These are phyloP conservation scores for Marchantia paleacea DNA, from an alignment of 225 moss, liverwort and hornwort genomes.

Conservation along the genomic window DNA sequence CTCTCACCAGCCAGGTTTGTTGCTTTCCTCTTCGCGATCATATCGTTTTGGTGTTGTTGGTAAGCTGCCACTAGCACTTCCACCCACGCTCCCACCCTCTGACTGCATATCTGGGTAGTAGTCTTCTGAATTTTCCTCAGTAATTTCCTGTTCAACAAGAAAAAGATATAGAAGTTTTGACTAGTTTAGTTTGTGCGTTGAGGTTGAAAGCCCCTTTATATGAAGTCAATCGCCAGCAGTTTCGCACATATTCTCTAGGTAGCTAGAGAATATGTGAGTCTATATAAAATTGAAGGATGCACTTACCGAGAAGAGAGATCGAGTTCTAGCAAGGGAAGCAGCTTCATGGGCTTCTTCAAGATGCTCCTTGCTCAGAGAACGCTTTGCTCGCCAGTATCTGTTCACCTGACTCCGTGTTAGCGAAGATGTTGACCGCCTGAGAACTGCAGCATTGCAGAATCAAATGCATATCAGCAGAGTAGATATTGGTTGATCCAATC, in stretches of 20 bases:
- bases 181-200: too few relatives aligned
- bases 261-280: too few relatives aligned
- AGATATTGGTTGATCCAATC: neutral
- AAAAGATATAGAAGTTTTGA: neutral
- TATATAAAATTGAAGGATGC: neutral
- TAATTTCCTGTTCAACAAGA: neutral
- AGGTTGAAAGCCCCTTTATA: too few relatives aligned
- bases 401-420: constrained; percentile 5
- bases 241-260: too few relatives aligned
- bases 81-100: constrained; percentile 4
- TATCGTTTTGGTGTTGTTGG: constrained; percentile 13
- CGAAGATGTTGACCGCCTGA: neutral
- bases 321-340: neutral
- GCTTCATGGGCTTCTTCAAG: constrained; percentile 8
- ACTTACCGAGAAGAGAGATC: constrained; percentile 1
- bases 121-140: neutral
- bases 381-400: constrained; percentile 8
- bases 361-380: constrained; percentile 3
- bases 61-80: constrained; percentile 2
- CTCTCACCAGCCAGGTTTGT: neutral
- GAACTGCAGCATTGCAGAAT: neutral
- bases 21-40: neutral
- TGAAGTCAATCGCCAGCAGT: too few relatives aligned
- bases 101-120: constrained; percentile 7
- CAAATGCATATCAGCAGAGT: neutral